Percentiles rank a stretch among this genome's conserved stretches.
Evolutionary conservation across 2,329 filamentous ascomycete genomes (phyloP).

Genomic region (Neopestalotiopsis sp.): DNA sequence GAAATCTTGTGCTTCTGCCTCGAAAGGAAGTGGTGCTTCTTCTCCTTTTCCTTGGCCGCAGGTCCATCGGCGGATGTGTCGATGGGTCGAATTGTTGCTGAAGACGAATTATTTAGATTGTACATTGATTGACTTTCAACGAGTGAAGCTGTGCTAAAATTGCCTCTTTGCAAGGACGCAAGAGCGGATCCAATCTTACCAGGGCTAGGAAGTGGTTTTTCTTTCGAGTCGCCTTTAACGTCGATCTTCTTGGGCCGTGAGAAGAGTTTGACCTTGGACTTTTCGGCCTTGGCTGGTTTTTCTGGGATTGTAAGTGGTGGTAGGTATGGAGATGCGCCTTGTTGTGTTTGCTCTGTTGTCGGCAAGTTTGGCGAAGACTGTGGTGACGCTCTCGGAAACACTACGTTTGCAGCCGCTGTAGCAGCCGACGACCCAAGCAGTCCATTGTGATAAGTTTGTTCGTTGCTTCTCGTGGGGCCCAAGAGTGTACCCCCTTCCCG

Average conservation of each 20-base stretch:
- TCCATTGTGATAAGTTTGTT: constrained; percentile 64
- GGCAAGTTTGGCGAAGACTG: constrained; percentile 55
- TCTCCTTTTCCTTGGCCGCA: constrained; percentile 71
- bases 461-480: constrained; percentile 19
- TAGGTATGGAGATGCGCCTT: constrained; percentile 37
- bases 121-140: constrained; percentile 74
- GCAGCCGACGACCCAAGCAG: constrained; percentile 68
- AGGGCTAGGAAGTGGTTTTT: constrained; percentile 74
- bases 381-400: constrained; percentile 68
- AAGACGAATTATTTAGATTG: constrained; percentile 76
- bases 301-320: constrained; percentile 52
- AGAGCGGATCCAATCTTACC: constrained; percentile 72
- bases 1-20: constrained; percentile 80
- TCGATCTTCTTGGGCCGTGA: constrained; percentile 78
- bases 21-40: constrained; percentile 81
- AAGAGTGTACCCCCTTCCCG: constrained; percentile 60
- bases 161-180: constrained; percentile 67
- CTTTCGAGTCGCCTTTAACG: constrained; percentile 70
- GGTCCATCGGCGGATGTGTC: constrained; percentile 55
- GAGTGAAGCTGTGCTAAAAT: constrained; percentile 76
- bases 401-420: constrained; percentile 74
- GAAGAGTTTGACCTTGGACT: constrained; percentile 83
- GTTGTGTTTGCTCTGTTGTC: constrained; percentile 37
- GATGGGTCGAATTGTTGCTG: constrained; percentile 74
- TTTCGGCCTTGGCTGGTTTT: constrained; percentile 67